Evolutionary conservation across 805 yeast genomes (phyloP).

Genomic region (Candida sphagnicola): DNA sequence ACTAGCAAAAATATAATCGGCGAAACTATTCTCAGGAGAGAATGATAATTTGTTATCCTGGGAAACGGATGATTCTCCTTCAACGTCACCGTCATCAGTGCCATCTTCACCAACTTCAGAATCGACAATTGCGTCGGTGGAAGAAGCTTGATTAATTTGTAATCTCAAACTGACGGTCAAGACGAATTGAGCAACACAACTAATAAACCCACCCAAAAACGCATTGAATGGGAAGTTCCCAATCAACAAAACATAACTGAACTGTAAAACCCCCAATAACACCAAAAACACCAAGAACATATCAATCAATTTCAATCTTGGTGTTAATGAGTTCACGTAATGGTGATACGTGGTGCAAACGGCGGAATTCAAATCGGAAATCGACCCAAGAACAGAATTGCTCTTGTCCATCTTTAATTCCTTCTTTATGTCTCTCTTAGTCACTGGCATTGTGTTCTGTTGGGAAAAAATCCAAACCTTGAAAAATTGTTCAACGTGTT

Average conservation of each 20-base stretch:
- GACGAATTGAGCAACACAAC: slow-evolving; percentile 95
- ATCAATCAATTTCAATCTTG: slow-evolving; percentile 67
- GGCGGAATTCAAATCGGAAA: slow-evolving; percentile 25
- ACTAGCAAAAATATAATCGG: slow-evolving; percentile 85
- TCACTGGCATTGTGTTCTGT: background rate
- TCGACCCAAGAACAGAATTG: slow-evolving; percentile 3
- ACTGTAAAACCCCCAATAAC: slow-evolving; percentile 71
- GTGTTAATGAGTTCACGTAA: slow-evolving; percentile 33
- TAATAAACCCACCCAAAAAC: slow-evolving; percentile 85
- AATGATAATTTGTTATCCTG: slow-evolving; percentile 4
- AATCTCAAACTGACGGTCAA: slow-evolving; percentile 77
- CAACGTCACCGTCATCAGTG: slow-evolving; percentile 6
- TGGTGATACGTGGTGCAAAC: slow-evolving; percentile 31
- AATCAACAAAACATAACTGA: slow-evolving; percentile 66
- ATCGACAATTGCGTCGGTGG: no score
- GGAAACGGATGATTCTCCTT: background rate
- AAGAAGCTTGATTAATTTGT: slow-evolving; percentile 41
- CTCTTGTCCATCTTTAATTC: slow-evolving; percentile 1
- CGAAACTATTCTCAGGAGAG: slow-evolving; percentile 61
- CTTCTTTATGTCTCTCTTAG: slow-evolving; percentile 1
- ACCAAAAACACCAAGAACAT: slow-evolving; percentile 72
- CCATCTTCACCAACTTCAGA: slow-evolving; percentile 2
- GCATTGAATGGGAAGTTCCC: slow-evolving; percentile 98
- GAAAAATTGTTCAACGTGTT: background rate
- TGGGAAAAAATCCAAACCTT: background rate